Conservation (phyloP, 2,329 filamentous ascomycete genomes). For the Xylariomycetidae sp. region DNA sequence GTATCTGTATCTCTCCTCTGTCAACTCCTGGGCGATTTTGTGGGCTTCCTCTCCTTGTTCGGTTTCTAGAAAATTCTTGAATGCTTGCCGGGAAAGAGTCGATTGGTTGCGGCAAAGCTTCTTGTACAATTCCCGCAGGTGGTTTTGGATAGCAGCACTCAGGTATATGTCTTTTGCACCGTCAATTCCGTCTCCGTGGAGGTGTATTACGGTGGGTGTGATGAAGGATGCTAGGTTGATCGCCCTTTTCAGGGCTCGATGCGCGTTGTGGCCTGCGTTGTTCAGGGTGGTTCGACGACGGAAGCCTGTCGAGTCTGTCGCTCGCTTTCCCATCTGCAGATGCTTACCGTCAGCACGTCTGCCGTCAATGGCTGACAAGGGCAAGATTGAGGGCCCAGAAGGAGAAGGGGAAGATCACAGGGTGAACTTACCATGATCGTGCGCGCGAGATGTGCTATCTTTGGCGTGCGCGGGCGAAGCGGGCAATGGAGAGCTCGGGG, state of each 20-base stretch:
- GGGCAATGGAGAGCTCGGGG: too few relatives aligned
- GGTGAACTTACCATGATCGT: too few relatives aligned
- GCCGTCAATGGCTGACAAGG: too few relatives aligned
- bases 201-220: conserved; percentile 23
- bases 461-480: too few relatives aligned
- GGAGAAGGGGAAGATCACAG: too few relatives aligned
- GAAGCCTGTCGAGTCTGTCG: conserved; percentile 10
- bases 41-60: conserved; percentile 38
- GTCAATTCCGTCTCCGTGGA: conserved; percentile 15
- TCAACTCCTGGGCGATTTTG: conserved; percentile 21
- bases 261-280: too few relatives aligned
- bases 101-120: conserved; percentile 32
- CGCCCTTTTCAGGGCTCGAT: conserved; percentile 26
- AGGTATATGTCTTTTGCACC: conserved; percentile 32
- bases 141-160: conserved; percentile 41
- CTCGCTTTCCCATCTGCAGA: conserved; percentile 16
- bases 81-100: conserved; percentile 31
- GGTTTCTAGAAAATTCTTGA: conserved; percentile 43
- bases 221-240: conserved; percentile 25
- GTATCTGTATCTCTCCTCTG: conserved; percentile 36
- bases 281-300: too few relatives aligned
- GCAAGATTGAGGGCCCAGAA: too few relatives aligned
- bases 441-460: too few relatives aligned
- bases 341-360: conserved; percentile 10
- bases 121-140: conserved; percentile 43